These are phyloP conservation scores for Apium graveolens DNA, from an alignment of 129 eudicot genomes.

Conservation along the genomic window DNA sequence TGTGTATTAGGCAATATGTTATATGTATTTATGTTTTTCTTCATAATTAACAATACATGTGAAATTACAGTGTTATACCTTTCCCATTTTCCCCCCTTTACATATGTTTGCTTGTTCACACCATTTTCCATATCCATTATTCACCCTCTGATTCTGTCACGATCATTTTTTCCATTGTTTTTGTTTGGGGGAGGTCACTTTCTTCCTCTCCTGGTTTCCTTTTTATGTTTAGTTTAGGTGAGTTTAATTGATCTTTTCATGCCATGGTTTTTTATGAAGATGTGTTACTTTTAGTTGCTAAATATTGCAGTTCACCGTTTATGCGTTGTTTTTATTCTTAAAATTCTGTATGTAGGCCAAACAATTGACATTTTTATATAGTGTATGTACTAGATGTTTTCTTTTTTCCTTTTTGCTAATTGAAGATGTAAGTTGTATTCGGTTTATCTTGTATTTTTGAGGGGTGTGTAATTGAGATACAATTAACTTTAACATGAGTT, in stretches of 20 bases:
- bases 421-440: not conserved
- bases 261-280: not conserved
- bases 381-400: not conserved
- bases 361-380: too few species aligned
- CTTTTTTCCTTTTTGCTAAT: not conserved
- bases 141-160: too few species aligned
- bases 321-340: not conserved
- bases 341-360: not conserved
- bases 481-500: not conserved
- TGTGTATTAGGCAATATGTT: not conserved
- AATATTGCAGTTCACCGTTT: not conserved
- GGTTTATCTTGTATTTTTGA: not conserved
- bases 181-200: too few species aligned
- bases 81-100: too few species aligned
- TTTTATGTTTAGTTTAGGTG: too few species aligned
- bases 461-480: not conserved
- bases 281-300: not conserved
- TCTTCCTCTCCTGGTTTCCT: too few species aligned
- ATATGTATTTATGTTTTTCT: not conserved
- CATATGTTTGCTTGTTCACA: too few species aligned
- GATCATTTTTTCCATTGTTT: too few species aligned
- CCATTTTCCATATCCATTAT: too few species aligned
- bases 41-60: too few species aligned
- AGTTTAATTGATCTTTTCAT: too few species aligned
- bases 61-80: too few species aligned